phyloP scores from a whole-genome alignment of 768 basidiomycete genomes.

The Suillus subaureus region DNA sequence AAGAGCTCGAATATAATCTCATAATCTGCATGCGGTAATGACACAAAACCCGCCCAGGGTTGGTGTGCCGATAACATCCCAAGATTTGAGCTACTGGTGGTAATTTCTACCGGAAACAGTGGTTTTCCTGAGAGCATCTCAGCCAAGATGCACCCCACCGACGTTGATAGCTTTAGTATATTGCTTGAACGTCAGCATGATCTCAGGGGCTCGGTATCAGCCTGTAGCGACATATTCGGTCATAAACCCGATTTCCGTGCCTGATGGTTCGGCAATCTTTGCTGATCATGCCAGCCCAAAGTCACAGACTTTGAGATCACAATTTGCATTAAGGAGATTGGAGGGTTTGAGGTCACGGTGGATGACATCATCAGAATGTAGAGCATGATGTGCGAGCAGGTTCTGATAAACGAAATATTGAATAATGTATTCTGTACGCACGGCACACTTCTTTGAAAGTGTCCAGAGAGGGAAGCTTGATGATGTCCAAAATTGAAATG shows the following conservation, averaged over 20 bases:
- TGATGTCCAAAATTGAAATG: slow-evolving; percentile 87
- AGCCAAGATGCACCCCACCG: slow-evolving; percentile 86
- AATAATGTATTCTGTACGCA: slow-evolving; percentile 34
- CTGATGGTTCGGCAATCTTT: slow-evolving; percentile 81
- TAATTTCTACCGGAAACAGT: slow-evolving; percentile 97
- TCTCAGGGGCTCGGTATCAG: slow-evolving; percentile 99
- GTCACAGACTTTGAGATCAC: slow-evolving; percentile 93
- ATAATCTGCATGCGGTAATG: slow-evolving; percentile 87
- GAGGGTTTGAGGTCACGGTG: slow-evolving; percentile 97
- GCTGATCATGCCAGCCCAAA: slow-evolving; percentile 94
- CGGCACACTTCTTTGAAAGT: slow-evolving; percentile 85
- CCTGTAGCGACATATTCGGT: slow-evolving; percentile 98
- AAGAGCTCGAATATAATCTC: slow-evolving; percentile 93
- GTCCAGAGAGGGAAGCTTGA: slow-evolving; percentile 80
- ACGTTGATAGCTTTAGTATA: slow-evolving; percentile 96
- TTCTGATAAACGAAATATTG: slow-evolving; percentile 94
- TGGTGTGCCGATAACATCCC: slow-evolving; percentile 95
- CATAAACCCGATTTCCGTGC: slow-evolving; percentile 88
- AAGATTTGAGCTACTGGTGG: slow-evolving; percentile 95
- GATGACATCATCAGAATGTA: slow-evolving; percentile 96
- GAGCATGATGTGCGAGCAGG: slow-evolving; percentile 90
- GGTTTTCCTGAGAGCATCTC: slow-evolving; percentile 99
- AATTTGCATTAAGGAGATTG: slow-evolving; percentile 95
- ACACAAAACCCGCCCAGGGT: slow-evolving; percentile 97
- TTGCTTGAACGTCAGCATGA: slow-evolving; percentile 99